These are phyloP conservation scores for Penicillium sp. DNA, from an alignment of 2,329 filamentous ascomycete species.

Conservation along the genomic window DNA sequence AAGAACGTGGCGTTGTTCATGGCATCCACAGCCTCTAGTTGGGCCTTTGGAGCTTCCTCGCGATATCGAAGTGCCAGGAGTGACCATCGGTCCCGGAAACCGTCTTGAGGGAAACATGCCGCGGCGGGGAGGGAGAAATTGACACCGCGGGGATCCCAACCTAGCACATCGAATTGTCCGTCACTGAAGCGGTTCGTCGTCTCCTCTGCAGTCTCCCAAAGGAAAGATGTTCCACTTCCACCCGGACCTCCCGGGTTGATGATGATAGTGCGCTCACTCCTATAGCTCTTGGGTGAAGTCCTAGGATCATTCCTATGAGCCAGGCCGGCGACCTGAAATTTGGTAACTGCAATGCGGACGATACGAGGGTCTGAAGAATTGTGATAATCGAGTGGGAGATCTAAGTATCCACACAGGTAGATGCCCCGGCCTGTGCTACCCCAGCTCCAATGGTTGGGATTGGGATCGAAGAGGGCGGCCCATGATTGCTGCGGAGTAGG, in stretches of 20 bases:
- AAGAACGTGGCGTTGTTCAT: constrained; percentile 19
- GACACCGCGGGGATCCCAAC: constrained; percentile 19
- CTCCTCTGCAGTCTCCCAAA: constrained; percentile 11
- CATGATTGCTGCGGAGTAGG: constrained; percentile 3
- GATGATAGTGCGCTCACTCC: constrained; percentile 17
- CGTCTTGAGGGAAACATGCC: constrained; percentile 13
- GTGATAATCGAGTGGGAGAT: constrained; percentile 18
- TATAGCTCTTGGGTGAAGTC: neutral
- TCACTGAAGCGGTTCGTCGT: constrained; percentile 15
- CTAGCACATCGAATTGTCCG: constrained; percentile 14
- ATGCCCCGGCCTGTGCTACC: constrained; percentile 12
- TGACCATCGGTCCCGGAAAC: constrained; percentile 15
- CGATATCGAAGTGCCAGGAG: constrained; percentile 10
- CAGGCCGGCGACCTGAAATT: constrained; percentile 16
- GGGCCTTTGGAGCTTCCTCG: constrained; percentile 9
- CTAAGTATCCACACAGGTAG: constrained; percentile 18
- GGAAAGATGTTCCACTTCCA: constrained; percentile 13
- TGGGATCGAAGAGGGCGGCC: constrained; percentile 5
- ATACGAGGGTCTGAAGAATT: constrained; percentile 16
- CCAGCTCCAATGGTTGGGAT: constrained; percentile 16
- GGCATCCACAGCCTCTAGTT: constrained; percentile 12
- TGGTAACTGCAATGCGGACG: constrained; percentile 16
- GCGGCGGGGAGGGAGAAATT: constrained; percentile 14
- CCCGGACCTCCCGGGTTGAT: constrained; percentile 18
- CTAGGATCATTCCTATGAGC: neutral